Conservation (phyloP, 805 yeast species). For the Huiozyma naganishii region DNA sequence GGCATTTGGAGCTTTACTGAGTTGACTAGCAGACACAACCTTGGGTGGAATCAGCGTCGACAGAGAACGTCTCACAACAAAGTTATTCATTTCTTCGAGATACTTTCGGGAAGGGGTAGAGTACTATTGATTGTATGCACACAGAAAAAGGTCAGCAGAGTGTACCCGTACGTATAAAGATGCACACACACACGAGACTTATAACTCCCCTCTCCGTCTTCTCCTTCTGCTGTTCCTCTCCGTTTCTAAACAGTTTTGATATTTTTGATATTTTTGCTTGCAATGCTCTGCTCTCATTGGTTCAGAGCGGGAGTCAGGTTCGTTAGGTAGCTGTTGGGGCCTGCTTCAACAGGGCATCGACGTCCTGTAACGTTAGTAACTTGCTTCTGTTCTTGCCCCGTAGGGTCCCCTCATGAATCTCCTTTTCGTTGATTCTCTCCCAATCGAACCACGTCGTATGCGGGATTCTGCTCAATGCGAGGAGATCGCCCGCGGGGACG, state of each 20-base stretch:
- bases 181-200: too few relatives aligned
- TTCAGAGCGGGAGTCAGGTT: not conserved
- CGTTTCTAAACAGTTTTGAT: too few relatives aligned
- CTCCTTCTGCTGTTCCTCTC: too few relatives aligned
- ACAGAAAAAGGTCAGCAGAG: too few relatives aligned
- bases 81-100: conserved; percentile 17
- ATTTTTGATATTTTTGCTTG: not conserved
- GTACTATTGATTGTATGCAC: not conserved
- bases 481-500: not conserved
- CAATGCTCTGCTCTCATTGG: not conserved
- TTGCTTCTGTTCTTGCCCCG: conserved; percentile 3
- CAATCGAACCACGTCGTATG: conserved; percentile 27
- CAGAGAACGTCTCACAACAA: conserved; percentile 81
- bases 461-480: conserved; percentile 5
- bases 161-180: too few relatives aligned
- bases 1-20: conserved; percentile 93
- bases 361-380: conserved; percentile 1
- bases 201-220: too few relatives aligned
- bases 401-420: conserved; percentile 11
- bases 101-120: not conserved
- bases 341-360: not conserved
- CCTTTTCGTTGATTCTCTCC: conserved; percentile 17
- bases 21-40: conserved; percentile 93
- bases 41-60: conserved; percentile 97
- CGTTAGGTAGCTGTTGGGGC: too few relatives aligned